Percentiles rank a stretch among this genome's conserved stretches.
Evolutionary conservation across 2,329 filamentous ascomycete genomes (phyloP).

Genomic region (Aureobasidium subglaciale): DNA sequence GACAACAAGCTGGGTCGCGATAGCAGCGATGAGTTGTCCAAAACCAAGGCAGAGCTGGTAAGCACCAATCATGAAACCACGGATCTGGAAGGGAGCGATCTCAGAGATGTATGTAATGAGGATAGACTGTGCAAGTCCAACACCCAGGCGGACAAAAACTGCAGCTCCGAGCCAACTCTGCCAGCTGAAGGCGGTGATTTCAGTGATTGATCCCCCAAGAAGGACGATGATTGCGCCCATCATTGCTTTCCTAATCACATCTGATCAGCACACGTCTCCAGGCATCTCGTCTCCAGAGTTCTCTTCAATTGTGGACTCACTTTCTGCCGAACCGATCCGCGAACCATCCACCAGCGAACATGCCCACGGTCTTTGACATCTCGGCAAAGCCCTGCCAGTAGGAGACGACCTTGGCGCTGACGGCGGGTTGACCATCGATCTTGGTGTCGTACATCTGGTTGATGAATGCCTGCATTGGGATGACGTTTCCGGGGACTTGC

Average conservation of each 20-base stretch:
- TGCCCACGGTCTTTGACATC: slow-evolving; percentile 19
- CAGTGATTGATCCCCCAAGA: slow-evolving; percentile 17
- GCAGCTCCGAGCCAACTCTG: slow-evolving; percentile 18
- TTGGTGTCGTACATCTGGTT: slow-evolving; percentile 17
- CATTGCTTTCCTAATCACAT: slow-evolving; percentile 18
- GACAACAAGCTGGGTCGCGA: slow-evolving; percentile 17
- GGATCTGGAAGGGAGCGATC: slow-evolving; percentile 19
- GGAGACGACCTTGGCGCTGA: slow-evolving; percentile 15
- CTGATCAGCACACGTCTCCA: no score
- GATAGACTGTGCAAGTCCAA: slow-evolving; percentile 19
- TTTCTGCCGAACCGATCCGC: neutral
- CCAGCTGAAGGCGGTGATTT: slow-evolving; percentile 17
- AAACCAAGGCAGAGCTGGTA: slow-evolving; percentile 18
- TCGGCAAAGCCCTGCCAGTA: slow-evolving; percentile 20
- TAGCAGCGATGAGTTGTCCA: slow-evolving; percentile 17
- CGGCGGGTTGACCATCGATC: slow-evolving; percentile 16
- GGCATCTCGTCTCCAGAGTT: no score
- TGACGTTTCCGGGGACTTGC: slow-evolving; percentile 20
- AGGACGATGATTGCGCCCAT: slow-evolving; percentile 17
- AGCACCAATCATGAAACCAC: slow-evolving; percentile 19
- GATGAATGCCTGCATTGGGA: slow-evolving; percentile 18
- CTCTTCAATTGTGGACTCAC: no score
- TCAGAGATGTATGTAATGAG: slow-evolving; percentile 19
- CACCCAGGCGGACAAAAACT: slow-evolving; percentile 18
- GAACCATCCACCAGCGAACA: slow-evolving; percentile 15